phyloP scores from a whole-genome alignment of 768 basidiomycete species.

The Suillus bovinus region DNA sequence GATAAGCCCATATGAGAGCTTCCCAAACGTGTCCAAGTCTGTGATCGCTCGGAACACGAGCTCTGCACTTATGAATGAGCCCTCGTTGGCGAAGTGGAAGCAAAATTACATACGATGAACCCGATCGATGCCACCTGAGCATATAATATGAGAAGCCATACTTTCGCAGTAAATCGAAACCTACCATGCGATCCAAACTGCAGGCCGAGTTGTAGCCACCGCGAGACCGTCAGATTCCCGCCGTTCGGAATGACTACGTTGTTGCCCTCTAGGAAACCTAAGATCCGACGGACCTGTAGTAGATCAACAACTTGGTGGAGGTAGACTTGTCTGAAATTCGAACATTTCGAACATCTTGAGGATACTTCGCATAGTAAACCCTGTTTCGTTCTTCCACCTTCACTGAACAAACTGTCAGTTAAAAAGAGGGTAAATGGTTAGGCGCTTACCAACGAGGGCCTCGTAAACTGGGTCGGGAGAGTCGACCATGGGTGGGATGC shows the following conservation, averaged over 20 bases:
- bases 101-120: slow-evolving; percentile 43
- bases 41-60: slow-evolving; percentile 46
- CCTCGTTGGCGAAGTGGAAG: not conserved
- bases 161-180: slow-evolving; percentile 3
- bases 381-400: slow-evolving; percentile 44
- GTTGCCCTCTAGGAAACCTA: slow-evolving; percentile 42
- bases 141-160: slow-evolving; percentile 1
- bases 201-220: slow-evolving; percentile 47
- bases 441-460: slow-evolving; percentile 39
- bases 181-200: slow-evolving; percentile 44
- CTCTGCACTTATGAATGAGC: slow-evolving; percentile 31
- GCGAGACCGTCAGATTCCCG: slow-evolving; percentile 40
- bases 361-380: slow-evolving; percentile 51
- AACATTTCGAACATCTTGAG: slow-evolving; percentile 45
- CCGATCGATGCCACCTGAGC: slow-evolving; percentile 46
- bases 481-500: slow-evolving; percentile 47
- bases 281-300: slow-evolving; percentile 42
- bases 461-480: slow-evolving; percentile 45
- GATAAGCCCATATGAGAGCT: slow-evolving; percentile 45
- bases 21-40: slow-evolving; percentile 45
- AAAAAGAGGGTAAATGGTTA: slow-evolving; percentile 1
- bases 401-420: slow-evolving; percentile 23
- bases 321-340: not conserved
- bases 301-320: not conserved
- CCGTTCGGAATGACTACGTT: slow-evolving; percentile 43